A percentile compares a stretch with the other conserved stretches of the same genome.
Evolutionary conservation across 164 flowering plant species (phyloP).

Genomic region (Tetrastigma voinierianum): DNA sequence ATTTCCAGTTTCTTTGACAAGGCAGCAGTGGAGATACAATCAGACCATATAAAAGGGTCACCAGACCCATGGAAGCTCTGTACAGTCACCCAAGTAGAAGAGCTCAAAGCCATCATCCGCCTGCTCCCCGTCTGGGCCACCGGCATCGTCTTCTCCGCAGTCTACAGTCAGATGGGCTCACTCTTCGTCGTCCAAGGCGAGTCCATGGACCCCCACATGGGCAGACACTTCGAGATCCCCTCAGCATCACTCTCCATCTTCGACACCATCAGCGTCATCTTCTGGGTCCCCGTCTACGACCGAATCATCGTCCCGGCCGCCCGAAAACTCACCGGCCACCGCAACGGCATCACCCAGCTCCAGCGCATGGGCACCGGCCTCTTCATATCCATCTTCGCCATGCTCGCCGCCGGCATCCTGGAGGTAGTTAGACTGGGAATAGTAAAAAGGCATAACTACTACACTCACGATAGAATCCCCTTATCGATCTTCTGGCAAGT

Average conservation of each 20-base stretch:
- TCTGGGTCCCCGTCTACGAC: slow-evolving; percentile 64
- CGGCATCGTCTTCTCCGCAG: slow-evolving; percentile 54
- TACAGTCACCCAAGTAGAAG: slow-evolving; percentile 76
- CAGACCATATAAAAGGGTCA: slow-evolving; percentile 35
- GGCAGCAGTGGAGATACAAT: slow-evolving; percentile 51
- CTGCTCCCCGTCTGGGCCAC: slow-evolving; percentile 70
- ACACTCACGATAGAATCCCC: slow-evolving; percentile 33
- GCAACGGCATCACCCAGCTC: slow-evolving; percentile 62
- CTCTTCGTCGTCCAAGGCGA: slow-evolving; percentile 61
- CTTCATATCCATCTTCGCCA: slow-evolving; percentile 55
- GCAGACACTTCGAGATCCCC: slow-evolving; percentile 43
- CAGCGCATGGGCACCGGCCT: slow-evolving; percentile 77
- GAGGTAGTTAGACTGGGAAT: slow-evolving; percentile 44
- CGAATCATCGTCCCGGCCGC: slow-evolving; percentile 50
- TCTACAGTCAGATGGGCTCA: slow-evolving; percentile 58
- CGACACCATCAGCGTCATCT: slow-evolving; percentile 58
- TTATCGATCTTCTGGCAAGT: slow-evolving; percentile 69
- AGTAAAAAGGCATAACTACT: slow-evolving; percentile 41
- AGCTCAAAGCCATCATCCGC: slow-evolving; percentile 54
- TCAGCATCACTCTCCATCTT: slow-evolving; percentile 59
- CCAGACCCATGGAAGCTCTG: slow-evolving; percentile 63
- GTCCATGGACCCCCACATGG: slow-evolving; percentile 43
- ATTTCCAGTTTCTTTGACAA: slow-evolving; percentile 67
- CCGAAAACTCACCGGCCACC: slow-evolving; percentile 53
- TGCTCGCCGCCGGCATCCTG: slow-evolving; percentile 49